Conservation (phyloP, 1,139 yeast genomes). For the Yamadazyma kanchanaburiensis region DNA sequence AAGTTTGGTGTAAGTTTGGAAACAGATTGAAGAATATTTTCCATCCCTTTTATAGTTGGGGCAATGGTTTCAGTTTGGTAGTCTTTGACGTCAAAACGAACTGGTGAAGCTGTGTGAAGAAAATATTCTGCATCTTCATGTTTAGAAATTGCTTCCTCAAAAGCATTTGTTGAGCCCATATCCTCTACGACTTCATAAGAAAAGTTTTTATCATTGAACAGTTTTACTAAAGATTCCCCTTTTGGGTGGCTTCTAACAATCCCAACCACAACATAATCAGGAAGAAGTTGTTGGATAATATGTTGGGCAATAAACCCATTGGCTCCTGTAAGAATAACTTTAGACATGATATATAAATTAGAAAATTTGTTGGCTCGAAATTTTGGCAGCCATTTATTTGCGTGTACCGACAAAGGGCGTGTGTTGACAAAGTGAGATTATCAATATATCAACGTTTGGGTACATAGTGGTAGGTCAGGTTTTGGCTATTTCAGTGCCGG, state of each 20-base stretch:
- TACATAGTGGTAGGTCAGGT: no score
- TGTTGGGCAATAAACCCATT: conserved; percentile 37
- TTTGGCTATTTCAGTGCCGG: no score
- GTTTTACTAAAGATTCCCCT: conserved; percentile 40
- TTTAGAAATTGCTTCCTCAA: conserved; percentile 45
- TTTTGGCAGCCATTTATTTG: no score
- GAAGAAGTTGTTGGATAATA: conserved; percentile 21
- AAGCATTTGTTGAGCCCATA: conserved; percentile 46
- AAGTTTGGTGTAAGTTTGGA: conserved; percentile 20
- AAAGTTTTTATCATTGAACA: conserved; percentile 30
- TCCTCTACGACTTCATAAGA: conserved; percentile 49
- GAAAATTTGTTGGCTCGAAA: no score
- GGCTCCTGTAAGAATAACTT: conserved; percentile 34
- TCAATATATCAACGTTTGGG: no score
- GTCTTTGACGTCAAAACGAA: conserved; percentile 13
- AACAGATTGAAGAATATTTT: conserved; percentile 20
- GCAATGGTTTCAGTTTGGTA: conserved; percentile 15
- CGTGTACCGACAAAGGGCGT: no score
- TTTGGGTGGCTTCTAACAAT: conserved; percentile 53
- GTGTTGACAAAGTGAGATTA: no score
- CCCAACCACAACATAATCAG: conserved; percentile 53
- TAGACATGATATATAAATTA: conserved; percentile 29
- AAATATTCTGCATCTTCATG: conserved; percentile 51
- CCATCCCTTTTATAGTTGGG: conserved; percentile 20
- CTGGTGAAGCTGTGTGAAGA: conserved; percentile 44